Evolutionary conservation across 2,329 filamentous ascomycete genomes (phyloP), one percentile per base, ranked within the genome.

Genomic region (Xylariaceae sp.): DNA sequence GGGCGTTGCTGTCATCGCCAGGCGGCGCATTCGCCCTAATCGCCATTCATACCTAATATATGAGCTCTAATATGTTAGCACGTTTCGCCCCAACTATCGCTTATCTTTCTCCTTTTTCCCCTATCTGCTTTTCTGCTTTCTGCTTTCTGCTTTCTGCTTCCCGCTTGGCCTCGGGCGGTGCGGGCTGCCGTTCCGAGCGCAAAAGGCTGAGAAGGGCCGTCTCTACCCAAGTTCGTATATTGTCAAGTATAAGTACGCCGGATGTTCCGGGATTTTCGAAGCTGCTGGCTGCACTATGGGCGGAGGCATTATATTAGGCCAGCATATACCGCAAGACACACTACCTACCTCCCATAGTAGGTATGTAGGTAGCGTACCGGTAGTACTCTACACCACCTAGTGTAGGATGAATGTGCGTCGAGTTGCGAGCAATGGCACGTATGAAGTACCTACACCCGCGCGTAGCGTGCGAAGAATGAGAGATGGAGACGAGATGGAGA

Each of bases 221-320:
- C 62, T 59, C 71, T 63, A 87, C 80, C 48, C 41, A 43, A 16
- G 21, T 13, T 26, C 21, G 13, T 29, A 88, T 12, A 34, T 34
- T 10, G 13, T 10, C 3, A 10, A 12, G 13, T 34, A 34, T 34
- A 34, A 10, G 10, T 34, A 34, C 13, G 13, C 4, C 9, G 32
- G 32, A 10, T 34, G 26, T 26, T 26, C 26, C 26, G 26, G 26
- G 26, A 26, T 26, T 26, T 26, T 26, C 26, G 8, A 26, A 26
- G 4, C 26, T 8, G 26, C 26, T 8, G 26, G 26, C 26, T 8
- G 26, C 26, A 26, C 8, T 26, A 26, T 26, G 8, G 26, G 8
- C 26, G 8, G 4, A 26, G 8, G 4, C 26, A 26, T 26, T 26
- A 26, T 26, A 26, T 26, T 26, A 26, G 8, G 26, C 26, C 26